Conservation (phyloP, 2,329 filamentous ascomycete genomes). For the Cercospora citrullina region DNA sequence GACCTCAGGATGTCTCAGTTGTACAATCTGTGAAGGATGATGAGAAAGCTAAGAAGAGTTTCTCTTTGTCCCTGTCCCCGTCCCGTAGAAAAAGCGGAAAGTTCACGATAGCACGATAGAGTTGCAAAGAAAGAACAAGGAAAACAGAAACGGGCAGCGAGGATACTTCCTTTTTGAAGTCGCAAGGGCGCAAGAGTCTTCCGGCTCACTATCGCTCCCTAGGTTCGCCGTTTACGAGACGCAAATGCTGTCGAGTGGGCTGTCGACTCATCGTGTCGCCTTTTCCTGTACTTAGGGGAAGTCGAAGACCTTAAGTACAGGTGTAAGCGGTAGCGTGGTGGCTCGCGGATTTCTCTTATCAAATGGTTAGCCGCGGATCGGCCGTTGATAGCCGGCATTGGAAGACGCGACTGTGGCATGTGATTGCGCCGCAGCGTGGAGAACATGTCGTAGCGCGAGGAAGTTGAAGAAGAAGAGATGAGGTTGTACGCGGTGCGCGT, state of each 20-base stretch:
- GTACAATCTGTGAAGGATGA: background rate
- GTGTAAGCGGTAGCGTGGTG: slow-evolving; percentile 13
- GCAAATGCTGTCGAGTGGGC: slow-evolving; percentile 7
- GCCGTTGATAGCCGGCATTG: slow-evolving; percentile 12
- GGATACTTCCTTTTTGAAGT: slow-evolving; percentile 5
- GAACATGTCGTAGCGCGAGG: background rate
- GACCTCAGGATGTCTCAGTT: slow-evolving; percentile 3
- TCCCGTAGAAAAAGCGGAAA: background rate
- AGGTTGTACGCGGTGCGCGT: background rate
- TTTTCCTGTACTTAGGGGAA: slow-evolving; percentile 19
- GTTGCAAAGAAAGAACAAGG: slow-evolving; percentile 4
- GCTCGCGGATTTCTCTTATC: slow-evolving; percentile 9
- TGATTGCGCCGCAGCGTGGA: background rate
- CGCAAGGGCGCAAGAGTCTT: background rate
- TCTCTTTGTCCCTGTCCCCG: background rate
- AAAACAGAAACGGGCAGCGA: background rate
- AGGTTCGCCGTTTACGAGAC: slow-evolving; percentile 6
- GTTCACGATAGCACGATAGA: slow-evolving; percentile 3
- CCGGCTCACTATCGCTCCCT: slow-evolving; percentile 7
- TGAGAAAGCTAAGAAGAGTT: background rate
- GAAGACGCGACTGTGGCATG: background rate
- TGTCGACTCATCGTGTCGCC: slow-evolving; percentile 8
- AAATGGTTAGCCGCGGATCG: slow-evolving; percentile 7
- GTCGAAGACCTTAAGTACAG: slow-evolving; percentile 21
- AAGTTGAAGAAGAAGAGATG: background rate